Evolutionary conservation across 2,329 filamentous ascomycete genomes (phyloP), one percentile per base, ranked within the genome.

Genomic region (Fusarium nygamai): DNA sequence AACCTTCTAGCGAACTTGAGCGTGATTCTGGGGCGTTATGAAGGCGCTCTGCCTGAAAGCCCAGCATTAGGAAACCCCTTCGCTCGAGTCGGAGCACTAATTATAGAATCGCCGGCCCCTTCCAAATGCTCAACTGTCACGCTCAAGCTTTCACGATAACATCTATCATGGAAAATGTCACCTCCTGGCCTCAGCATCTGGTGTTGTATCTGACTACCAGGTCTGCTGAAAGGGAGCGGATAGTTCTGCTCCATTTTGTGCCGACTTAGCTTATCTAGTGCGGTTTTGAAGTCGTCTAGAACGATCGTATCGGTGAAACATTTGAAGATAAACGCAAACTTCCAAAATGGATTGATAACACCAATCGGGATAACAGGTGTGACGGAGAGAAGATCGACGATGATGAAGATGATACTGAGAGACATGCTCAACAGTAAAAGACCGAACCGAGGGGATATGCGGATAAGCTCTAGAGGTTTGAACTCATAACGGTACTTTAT

Each of bases 251-350:
- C 47, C 71, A 72, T 74, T 11, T 72, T 74, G 11, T 74, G 46
- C 13, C 72, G 64, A 22, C 72, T 74, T 2, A 74, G 44, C 19
- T 74, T 74, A 27, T 87, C 86, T 10, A 88, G 79, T 0, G 85
- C 85, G 7, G 90, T 91, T 77, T 92, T 92, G 86, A 92, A 92
- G 75, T 92, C 91, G 76, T 92, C 91, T 17, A 92, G 86, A 59
- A 92, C 87, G 59, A 92, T 89, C 0, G 88, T 90, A 77, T 92
- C 91, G 27, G 90, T 91, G 53, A 92, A 85, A 69, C 91, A 92
- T 81, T 92, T 92, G 85, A 76, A 76, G 10, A 76, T 62, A 5
- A 72, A 74, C 0, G 73, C 59, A 36, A 76, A 74, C 16, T 76
- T 76, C 73, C 73, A 76, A 2, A 76, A 76, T 0, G 73, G 73